Conservation (phyloP, 2,329 filamentous ascomycete species). For the Pyrenophora teres region DNA sequence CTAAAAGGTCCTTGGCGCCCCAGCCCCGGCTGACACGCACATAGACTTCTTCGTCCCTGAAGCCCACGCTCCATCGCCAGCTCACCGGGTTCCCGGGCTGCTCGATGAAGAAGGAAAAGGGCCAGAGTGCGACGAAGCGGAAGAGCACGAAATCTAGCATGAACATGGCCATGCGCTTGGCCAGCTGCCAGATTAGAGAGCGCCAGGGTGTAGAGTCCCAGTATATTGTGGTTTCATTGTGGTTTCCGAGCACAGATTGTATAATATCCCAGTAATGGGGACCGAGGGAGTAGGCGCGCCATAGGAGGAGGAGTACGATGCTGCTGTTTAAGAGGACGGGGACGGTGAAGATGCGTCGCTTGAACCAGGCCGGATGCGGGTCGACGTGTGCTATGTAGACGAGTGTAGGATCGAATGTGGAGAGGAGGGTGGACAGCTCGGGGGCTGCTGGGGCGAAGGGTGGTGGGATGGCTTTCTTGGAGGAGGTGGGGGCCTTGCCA, state of each 20-base stretch:
- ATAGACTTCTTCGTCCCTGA: constrained; percentile 78
- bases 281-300: constrained; percentile 69
- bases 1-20: constrained; percentile 64
- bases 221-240: constrained; percentile 69
- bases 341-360: constrained; percentile 81
- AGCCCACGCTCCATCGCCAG: constrained; percentile 78
- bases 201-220: constrained; percentile 58
- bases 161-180: constrained; percentile 67
- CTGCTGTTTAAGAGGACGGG: constrained; percentile 76
- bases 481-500: constrained; percentile 6
- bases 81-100: constrained; percentile 65
- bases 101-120: constrained; percentile 61
- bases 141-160: constrained; percentile 70
- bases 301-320: constrained; percentile 67
- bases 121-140: constrained; percentile 53
- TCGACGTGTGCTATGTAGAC: constrained; percentile 89
- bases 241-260: constrained; percentile 66
- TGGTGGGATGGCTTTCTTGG: constrained; percentile 47
- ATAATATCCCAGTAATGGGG: constrained; percentile 75
- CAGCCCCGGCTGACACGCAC: constrained; percentile 77
- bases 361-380: constrained; percentile 68
- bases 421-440: constrained; percentile 68
- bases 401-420: constrained; percentile 67
- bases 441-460: constrained; percentile 68
- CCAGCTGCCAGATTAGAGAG: constrained; percentile 62